phyloP scores from a whole-genome alignment of 1,284 basidiomycete genomes.

The Dichomitus squalens region DNA sequence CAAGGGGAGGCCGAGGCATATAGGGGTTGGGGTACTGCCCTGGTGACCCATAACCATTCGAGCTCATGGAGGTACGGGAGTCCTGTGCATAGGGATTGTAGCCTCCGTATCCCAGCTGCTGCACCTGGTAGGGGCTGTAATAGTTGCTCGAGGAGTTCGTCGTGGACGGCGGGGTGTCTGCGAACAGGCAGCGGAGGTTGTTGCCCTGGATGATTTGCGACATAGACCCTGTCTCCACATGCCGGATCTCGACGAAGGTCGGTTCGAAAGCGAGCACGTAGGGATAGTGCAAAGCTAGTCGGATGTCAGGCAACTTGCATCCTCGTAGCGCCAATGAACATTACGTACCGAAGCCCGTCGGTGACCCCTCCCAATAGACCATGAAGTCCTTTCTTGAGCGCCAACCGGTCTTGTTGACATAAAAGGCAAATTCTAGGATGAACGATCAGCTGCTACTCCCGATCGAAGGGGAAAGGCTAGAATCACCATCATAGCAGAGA shows the following conservation, averaged over 20 bases:
- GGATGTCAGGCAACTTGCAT: neutral
- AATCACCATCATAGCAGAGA: slow-evolving; percentile 94
- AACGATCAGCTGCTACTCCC: slow-evolving; percentile 1
- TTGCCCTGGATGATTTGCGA: slow-evolving; percentile 96
- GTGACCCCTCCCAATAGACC: slow-evolving; percentile 96
- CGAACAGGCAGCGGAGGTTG: slow-evolving; percentile 88
- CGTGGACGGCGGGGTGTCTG: slow-evolving; percentile 91
- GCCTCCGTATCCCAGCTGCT: slow-evolving; percentile 25
- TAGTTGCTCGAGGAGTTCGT: slow-evolving; percentile 44
- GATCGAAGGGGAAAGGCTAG: slow-evolving; percentile 6
- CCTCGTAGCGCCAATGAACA: neutral
- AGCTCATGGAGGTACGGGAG: slow-evolving; percentile 21
- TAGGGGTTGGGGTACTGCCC: slow-evolving; percentile 44
- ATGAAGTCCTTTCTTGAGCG: slow-evolving; percentile 90
- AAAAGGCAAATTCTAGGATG: slow-evolving; percentile 93
- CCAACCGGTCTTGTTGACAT: slow-evolving; percentile 97
- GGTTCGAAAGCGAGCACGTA: slow-evolving; percentile 98
- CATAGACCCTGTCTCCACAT: slow-evolving; percentile 91
- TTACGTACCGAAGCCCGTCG: slow-evolving; percentile 87
- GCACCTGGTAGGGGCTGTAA: slow-evolving; percentile 36
- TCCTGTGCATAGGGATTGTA: slow-evolving; percentile 41
- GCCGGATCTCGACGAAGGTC: slow-evolving; percentile 94
- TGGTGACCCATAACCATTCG: slow-evolving; percentile 45
- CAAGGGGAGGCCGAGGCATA: slow-evolving; percentile 40
- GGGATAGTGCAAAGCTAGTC: slow-evolving; percentile 89